Evolutionary conservation across 1,284 basidiomycete species (phyloP).

Genomic region (Ganoderma resinaceum): DNA sequence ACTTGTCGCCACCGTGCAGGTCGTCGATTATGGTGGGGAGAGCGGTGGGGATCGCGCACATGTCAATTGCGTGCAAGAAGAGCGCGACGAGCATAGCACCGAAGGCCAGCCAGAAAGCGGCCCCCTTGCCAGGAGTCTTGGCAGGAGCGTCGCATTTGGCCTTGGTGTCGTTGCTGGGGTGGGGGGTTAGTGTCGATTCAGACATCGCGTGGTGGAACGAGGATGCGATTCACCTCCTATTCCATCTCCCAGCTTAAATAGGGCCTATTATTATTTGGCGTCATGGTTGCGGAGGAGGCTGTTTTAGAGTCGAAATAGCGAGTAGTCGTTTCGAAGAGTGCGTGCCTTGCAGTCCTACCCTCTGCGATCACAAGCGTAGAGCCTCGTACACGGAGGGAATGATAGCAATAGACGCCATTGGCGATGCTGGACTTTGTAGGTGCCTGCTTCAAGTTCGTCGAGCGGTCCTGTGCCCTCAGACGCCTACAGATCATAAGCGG

Average conservation of each 20-base stretch:
- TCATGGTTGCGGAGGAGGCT: not conserved
- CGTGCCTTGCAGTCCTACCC: not conserved
- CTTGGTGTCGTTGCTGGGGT: not conserved
- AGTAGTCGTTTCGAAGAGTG: not conserved
- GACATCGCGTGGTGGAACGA: not conserved
- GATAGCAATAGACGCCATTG: not conserved
- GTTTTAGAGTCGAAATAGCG: not conserved
- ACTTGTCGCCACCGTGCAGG: constrained; percentile 21
- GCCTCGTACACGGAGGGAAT: not conserved
- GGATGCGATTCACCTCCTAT: not conserved
- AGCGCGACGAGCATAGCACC: constrained; percentile 15
- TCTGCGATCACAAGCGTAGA: not conserved
- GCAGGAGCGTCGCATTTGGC: not conserved
- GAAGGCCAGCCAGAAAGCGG: constrained; percentile 24
- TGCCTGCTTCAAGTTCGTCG: not conserved
- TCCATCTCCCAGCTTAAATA: not conserved
- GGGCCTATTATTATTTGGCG: not conserved
- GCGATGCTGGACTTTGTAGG: not conserved
- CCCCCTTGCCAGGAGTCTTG: not conserved
- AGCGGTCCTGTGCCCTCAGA: not conserved
- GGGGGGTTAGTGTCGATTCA: not conserved
- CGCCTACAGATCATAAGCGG: not conserved
- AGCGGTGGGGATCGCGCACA: constrained; percentile 28
- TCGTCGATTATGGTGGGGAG: constrained; percentile 30
- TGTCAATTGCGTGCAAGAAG: constrained; percentile 24